Conservation (phyloP, 202 grass and related monocot genomes). For the Thinopyrum obtusiflorum region DNA sequence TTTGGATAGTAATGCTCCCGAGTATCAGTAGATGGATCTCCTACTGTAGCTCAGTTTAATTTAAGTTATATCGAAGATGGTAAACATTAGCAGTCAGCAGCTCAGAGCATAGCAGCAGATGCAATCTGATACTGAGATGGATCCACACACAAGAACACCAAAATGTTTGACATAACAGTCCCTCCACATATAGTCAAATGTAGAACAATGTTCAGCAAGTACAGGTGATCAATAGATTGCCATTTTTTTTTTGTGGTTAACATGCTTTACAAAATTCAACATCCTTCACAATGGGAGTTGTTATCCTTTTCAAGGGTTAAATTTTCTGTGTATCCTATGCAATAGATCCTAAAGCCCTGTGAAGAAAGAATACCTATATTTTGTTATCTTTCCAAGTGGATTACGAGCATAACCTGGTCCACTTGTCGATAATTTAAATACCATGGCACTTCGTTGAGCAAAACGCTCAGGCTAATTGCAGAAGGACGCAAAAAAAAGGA, state of each 20-base stretch:
- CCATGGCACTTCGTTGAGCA: background rate
- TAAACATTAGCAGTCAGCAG: background rate
- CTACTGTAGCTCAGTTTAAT: background rate
- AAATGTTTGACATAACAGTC: background rate
- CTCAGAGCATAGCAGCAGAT: background rate
- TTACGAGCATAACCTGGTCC: background rate
- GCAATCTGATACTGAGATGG: background rate
- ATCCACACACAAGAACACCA: background rate
- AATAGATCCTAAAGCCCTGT: constrained; percentile 9
- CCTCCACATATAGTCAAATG: background rate
- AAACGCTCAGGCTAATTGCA: constrained; percentile 19
- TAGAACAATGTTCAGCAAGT: background rate
- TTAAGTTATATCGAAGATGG: constrained; percentile 2
- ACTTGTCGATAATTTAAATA: constrained; percentile 19
- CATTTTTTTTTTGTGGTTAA: background rate
- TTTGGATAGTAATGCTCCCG: background rate
- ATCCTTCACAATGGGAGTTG: background rate
- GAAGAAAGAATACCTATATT: background rate
- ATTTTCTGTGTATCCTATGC: background rate
- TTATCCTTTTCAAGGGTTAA: background rate
- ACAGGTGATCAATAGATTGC: background rate
- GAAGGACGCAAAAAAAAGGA: background rate
- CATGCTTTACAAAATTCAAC: constrained; percentile 26
- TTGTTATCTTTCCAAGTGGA: background rate
- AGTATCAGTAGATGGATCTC: background rate